Evolutionary conservation across 257 asterid genomes (phyloP), one percentile per base, ranked within the genome.

Genomic region (Scutellaria barbata): DNA sequence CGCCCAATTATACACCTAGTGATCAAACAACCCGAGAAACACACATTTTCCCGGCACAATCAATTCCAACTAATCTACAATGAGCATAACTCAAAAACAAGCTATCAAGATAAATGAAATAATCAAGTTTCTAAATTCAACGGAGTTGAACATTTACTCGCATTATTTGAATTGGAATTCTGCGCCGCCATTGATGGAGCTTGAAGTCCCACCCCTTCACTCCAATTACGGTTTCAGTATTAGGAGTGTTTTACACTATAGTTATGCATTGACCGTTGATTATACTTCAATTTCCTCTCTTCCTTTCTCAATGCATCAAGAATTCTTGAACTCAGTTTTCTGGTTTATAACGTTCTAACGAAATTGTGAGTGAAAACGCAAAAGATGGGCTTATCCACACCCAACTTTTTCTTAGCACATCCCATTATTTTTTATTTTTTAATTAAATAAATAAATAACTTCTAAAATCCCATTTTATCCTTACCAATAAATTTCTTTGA

Each of bases 111-210:
- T 8, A 12, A 45, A 14, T 12, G 55, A 51, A n/a, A 14, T 9
- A 40, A 61, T 48, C 30, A 61, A 16, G 22, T 50, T 72, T 8
- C 10, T 52, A 17, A 20, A 6, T 13, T 14, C 12, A 42, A 16
- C 55, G 20, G 63, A 56, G 74, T n/a, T 6, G 48, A 30, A 37
- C 10, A 33, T 18, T 79, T 68, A 80, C 87, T 64, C 35, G 70
- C 64, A 70, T 42, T 76, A 47, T 61, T 71, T 30, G 72, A 69
- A 66, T 57, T 37, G 64, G 65, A 41, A 59, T 54, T 69, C 63
- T 16, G 72, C 66, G 41, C 71, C 63, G 74, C 72, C 81, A 74
- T 77, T 63, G 73, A 18, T 11, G 33, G 20, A 76, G 63, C 7
- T 73, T 8, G 62, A 55, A 22, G 43, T 42, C 42, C 73, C 63